Evolutionary conservation across 2,329 filamentous ascomycete genomes (phyloP).

Genomic region (Bipolaris zeicola): DNA sequence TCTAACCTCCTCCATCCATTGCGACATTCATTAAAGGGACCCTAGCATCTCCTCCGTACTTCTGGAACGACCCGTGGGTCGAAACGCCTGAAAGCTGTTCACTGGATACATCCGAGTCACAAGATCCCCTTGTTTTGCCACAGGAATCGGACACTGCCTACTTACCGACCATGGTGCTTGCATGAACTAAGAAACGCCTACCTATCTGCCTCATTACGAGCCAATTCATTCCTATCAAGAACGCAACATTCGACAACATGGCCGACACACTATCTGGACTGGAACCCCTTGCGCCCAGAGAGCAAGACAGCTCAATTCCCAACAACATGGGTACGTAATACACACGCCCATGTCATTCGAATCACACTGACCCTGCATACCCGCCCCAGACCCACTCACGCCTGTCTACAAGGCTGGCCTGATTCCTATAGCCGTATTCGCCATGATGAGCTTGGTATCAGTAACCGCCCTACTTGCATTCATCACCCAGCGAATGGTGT

Average conservation of each 20-base stretch:
- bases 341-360: background rate
- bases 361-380: background rate
- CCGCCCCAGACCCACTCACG: conserved; percentile 27
- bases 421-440: conserved; percentile 55
- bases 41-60: background rate
- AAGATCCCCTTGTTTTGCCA: conserved; percentile 4
- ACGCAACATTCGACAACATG: conserved; percentile 16
- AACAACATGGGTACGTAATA: conserved; percentile 32
- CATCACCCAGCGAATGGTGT: conserved; percentile 58
- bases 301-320: conserved; percentile 31
- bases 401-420: conserved; percentile 48
- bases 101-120: conserved; percentile 7
- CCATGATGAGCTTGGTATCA: conserved; percentile 55
- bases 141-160: conserved; percentile 6
- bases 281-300: conserved; percentile 18
- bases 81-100: background rate
- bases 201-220: conserved; percentile 6
- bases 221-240: conserved; percentile 1
- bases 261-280: conserved; percentile 16
- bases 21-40: background rate
- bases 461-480: conserved; percentile 53
- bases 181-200: conserved; percentile 15
- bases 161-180: conserved; percentile 25
- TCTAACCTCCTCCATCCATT: conserved; percentile 5
- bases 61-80: too few species aligned